phyloP scores from a whole-genome alignment of 129 eudicot species.

The Centaurea solstitialis region DNA sequence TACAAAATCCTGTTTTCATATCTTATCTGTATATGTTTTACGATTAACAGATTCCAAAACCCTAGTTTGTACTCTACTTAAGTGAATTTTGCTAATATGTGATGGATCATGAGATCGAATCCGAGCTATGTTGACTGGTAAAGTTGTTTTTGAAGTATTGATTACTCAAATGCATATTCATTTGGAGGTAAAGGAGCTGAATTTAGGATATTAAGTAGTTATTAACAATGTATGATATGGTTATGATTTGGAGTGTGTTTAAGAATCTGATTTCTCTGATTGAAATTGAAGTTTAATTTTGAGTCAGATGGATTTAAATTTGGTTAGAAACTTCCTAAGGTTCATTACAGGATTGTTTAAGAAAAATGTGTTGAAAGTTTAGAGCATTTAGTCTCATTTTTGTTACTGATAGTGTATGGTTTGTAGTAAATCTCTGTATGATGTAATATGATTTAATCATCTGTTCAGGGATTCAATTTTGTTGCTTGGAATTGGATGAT shows the following conservation, averaged over 20 bases:
- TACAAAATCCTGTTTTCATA: background rate
- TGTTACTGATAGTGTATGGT: background rate
- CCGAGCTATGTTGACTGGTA: constrained; percentile 4
- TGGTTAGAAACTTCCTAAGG: background rate
- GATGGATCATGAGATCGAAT: constrained; percentile 16
- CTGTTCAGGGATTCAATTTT: background rate
- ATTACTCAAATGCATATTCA: background rate
- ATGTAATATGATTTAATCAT: background rate
- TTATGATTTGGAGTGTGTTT: background rate
- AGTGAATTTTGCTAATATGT: constrained; percentile 6
- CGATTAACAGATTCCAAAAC: background rate
- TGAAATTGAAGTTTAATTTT: background rate
- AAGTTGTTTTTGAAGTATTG: constrained; percentile 1
- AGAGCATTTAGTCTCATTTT: background rate
- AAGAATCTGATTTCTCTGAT: background rate
- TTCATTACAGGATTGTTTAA: background rate
- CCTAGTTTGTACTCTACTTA: constrained; percentile 15
- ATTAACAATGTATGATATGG: background rate
- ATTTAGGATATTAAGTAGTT: background rate
- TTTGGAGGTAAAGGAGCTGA: background rate
- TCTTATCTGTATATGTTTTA: background rate
- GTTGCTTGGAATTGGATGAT: background rate
- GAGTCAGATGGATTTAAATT: background rate
- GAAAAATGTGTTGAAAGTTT: background rate
- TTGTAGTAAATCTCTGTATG: background rate